Evolutionary conservation across 1,284 basidiomycete genomes (phyloP), one percentile per base, ranked within the genome.

Genomic region (Rugosomyces carneus): DNA sequence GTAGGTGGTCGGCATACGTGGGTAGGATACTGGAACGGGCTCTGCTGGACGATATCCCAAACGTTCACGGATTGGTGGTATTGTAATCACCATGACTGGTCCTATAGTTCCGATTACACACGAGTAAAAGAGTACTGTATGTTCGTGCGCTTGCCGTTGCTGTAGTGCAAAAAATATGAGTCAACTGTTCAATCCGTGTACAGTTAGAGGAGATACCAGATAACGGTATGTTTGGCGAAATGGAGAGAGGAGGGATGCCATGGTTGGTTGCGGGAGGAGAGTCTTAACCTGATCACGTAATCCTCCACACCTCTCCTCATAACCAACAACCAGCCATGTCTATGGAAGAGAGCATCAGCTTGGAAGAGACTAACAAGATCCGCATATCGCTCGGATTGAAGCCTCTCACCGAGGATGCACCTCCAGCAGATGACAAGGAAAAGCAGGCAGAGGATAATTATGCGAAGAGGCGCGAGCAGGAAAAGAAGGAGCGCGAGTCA

Each of bases 291-390:
- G n/a, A 49, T 63, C 55, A 64, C 60, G 59, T 65, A 60, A 65
- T 41, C 55, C 52, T 11, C 37, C 31, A 31, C 38, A 27, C 37
- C 27, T 23, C 47, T 42, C 40, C 37, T 40, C 53, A 31, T n/a
- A n/a, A n/a, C n/a, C n/a, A n/a, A n/a, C n/a, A n/a, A n/a, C n/a
- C 37, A 65, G 66, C 40, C 49, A 83, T 80, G 75, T 76, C 81
- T 15, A 81, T 87, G 81, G 86, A 88, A 69, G 86, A 93, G 66
- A 86, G 88, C 62, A 86, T 96, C 63, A 86, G 89, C 56, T 80
- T 99, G 62, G 94, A 97, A 63, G 96, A 99, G 77, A 97, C 94
- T 45, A 98, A 98, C 76, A 93, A 89, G 69, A 91, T 97, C 63
- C 92, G 96, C 71, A 81, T 96, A 53, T 88, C 84, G 6, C 79